Evolutionary conservation across 202 grass and related monocot genomes (phyloP).

Genomic region (Musa balbisiana): DNA sequence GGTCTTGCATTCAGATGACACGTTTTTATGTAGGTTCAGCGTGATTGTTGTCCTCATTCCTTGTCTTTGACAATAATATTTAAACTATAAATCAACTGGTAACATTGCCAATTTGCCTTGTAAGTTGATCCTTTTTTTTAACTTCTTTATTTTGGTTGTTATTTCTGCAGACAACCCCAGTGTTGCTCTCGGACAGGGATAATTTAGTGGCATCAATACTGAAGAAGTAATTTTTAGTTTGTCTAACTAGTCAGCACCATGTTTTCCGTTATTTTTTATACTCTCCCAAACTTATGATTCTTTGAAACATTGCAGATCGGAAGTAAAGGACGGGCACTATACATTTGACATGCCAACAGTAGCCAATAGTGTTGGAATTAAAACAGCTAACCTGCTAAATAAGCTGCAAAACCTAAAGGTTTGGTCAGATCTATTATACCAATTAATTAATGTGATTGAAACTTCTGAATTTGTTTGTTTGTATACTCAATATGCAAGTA

Average conservation of each 20-base stretch:
- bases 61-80: too few relatives aligned
- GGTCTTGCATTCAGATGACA: neutral
- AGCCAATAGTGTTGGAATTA: slow-evolving; percentile 52
- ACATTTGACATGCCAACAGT: slow-evolving; percentile 67
- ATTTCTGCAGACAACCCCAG: slow-evolving; percentile 61
- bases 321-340: slow-evolving; percentile 69
- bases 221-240: slow-evolving; percentile 33
- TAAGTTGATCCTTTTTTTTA: slow-evolving; percentile 18
- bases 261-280: neutral
- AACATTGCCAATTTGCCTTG: slow-evolving; percentile 4
- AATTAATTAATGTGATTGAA: neutral
- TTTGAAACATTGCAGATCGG: slow-evolving; percentile 41
- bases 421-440: neutral
- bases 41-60: too few relatives aligned
- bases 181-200: slow-evolving; percentile 66
- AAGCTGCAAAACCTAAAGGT: slow-evolving; percentile 81
- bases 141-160: slow-evolving; percentile 22
- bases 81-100: neutral
- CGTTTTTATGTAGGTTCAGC: too few relatives aligned
- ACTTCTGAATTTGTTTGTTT: slow-evolving; percentile 5
- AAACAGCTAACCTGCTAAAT: slow-evolving; percentile 55
- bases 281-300: slow-evolving; percentile 6
- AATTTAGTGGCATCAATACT: slow-evolving; percentile 65
- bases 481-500: neutral
- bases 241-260: slow-evolving; percentile 2